phyloP scores from a whole-genome alignment of 2,329 filamentous ascomycete species.

The Didymella lethalis region DNA sequence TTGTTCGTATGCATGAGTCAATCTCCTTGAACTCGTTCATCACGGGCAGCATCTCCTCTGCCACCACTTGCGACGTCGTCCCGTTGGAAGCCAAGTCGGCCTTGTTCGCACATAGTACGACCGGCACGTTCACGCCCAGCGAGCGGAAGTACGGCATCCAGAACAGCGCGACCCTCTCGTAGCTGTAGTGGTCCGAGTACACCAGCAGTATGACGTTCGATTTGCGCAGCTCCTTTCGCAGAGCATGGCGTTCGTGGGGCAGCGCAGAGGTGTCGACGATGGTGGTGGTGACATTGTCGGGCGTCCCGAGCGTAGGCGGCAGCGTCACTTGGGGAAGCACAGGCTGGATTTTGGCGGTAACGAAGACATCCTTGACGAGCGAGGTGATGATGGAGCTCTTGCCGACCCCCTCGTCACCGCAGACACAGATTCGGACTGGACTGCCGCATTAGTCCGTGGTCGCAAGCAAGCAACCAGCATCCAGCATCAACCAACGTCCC shows the following conservation, averaged over 20 bases:
- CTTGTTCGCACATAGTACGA: constrained; percentile 97
- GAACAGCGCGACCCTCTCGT: constrained; percentile 94
- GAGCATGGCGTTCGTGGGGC: constrained; percentile 87
- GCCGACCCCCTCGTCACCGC: constrained; percentile 81
- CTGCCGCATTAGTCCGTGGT: constrained; percentile 14
- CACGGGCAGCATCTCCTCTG: constrained; percentile 97
- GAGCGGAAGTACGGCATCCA: constrained; percentile 99
- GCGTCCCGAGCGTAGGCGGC: constrained; percentile 88
- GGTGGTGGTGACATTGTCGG: constrained; percentile 95
- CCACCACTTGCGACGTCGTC: constrained; percentile 82
- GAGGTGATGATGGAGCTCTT: constrained; percentile 77
- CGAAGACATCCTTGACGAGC: constrained; percentile 95
- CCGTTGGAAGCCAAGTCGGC: constrained; percentile 82
- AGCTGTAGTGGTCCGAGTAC: constrained; percentile 98
- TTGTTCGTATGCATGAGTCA: constrained; percentile 95
- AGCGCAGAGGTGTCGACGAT: constrained; percentile 97
- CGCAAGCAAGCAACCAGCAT: constrained; percentile 12
- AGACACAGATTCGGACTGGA: constrained; percentile 89
- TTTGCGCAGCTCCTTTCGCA: constrained; percentile 94
- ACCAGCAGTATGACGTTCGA: constrained; percentile 96
- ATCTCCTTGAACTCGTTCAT: constrained; percentile 99
- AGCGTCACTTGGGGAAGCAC: constrained; percentile 95
- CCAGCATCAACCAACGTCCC: background rate
- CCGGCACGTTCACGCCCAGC: constrained; percentile 96
- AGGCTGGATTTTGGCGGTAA: constrained; percentile 92